These are phyloP conservation scores for Penicillium roqueforti DNA, from an alignment of 495 filamentous ascomycete genomes.

Conservation along the genomic window DNA sequence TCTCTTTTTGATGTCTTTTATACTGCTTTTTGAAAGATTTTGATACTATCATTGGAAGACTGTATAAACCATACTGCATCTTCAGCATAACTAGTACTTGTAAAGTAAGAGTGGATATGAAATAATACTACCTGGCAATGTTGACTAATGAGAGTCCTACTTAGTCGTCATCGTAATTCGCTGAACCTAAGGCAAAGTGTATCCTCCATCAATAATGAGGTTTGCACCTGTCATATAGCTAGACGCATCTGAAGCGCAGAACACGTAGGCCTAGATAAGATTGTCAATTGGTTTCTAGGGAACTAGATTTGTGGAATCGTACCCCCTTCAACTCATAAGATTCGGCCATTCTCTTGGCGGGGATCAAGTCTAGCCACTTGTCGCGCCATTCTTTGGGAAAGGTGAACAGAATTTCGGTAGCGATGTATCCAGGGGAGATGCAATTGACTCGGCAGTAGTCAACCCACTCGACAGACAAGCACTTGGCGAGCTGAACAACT, in stretches of 20 bases:
- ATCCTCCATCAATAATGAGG: slow-evolving; percentile 35
- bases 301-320: background rate
- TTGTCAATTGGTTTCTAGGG: background rate
- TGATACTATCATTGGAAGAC: too few species aligned
- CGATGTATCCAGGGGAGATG: slow-evolving; percentile 44
- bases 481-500: slow-evolving; percentile 35
- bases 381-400: slow-evolving; percentile 22
- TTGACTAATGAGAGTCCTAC: too few species aligned
- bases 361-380: slow-evolving; percentile 28
- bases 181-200: slow-evolving; percentile 17
- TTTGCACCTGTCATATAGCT: slow-evolving; percentile 37
- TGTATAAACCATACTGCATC: too few species aligned
- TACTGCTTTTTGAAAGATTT: too few species aligned
- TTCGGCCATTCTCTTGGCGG: slow-evolving; percentile 28
- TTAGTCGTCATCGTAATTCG: too few species aligned
- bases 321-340: slow-evolving; percentile 35
- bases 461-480: slow-evolving; percentile 37
- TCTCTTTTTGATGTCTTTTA: too few species aligned
- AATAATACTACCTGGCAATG: too few species aligned
- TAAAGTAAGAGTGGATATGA: too few species aligned
- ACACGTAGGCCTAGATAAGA: slow-evolving; percentile 27
- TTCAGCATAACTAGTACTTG: too few species aligned
- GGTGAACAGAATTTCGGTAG: slow-evolving; percentile 33
- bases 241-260: slow-evolving; percentile 32
- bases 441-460: slow-evolving; percentile 42